Percentiles rank a stretch among this genome's conserved stretches.
These are phyloP conservation scores for Pseudogymnoascus sp. DNA, from an alignment of 2,329 filamentous ascomycete species.

Conservation along the genomic window DNA sequence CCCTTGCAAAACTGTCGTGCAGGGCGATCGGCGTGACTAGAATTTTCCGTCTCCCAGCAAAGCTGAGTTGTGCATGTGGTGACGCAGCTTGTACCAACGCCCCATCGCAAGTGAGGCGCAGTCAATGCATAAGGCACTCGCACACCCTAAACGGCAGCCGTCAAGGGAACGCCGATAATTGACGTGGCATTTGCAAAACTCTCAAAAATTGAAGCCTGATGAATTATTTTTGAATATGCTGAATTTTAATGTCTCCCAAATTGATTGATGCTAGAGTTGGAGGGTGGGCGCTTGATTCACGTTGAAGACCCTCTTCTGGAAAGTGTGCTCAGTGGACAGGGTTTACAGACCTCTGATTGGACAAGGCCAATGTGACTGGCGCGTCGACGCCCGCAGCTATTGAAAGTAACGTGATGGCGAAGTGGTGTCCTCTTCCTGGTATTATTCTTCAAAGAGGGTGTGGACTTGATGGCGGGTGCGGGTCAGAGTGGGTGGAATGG, in stretches of 20 bases:
- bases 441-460: neutral
- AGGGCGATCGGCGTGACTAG: conserved; percentile 1
- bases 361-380: conserved; percentile 10
- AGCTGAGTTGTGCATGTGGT: neutral
- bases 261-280: conserved; percentile 9
- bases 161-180: conserved; percentile 9
- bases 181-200: conserved; percentile 4
- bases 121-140: conserved; percentile 1
- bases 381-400: conserved; percentile 18
- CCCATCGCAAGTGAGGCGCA: conserved; percentile 2
- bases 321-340: conserved; percentile 18
- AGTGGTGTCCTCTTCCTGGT: conserved; percentile 22
- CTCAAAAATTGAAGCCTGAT: neutral
- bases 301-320: conserved; percentile 12
- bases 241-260: conserved; percentile 11
- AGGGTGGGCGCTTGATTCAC: conserved; percentile 9
- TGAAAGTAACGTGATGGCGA: conserved; percentile 25
- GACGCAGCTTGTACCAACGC: neutral
- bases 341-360: conserved; percentile 23
- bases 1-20: conserved; percentile 1
- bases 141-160: neutral
- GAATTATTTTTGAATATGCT: neutral
- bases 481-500: conserved; percentile 3
- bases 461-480: neutral
- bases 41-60: conserved; percentile 5